Evolutionary conservation across 2,329 filamentous ascomycete species (phyloP), one percentile per base, ranked within the genome.

Genomic region (Colletotrichum limetticola): DNA sequence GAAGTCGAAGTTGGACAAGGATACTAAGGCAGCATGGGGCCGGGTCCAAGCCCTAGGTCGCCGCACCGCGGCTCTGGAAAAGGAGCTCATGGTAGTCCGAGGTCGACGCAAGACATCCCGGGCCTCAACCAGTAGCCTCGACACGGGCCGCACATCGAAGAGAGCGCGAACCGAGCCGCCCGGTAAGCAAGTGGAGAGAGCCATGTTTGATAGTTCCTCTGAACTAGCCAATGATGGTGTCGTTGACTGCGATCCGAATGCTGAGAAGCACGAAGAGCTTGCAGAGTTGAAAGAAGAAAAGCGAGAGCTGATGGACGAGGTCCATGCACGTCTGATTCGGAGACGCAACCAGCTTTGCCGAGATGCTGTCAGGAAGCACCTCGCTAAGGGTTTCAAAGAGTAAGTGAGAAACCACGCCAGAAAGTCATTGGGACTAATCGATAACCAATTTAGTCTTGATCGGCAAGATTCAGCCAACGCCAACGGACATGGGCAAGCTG

Each of bases 281-380:
- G 30, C 53, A 11, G 8, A 52, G 0, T 2, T 46, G 14, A 62
- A 37, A 22, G 3, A n/a, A 12, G 24, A 35, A 14, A 37, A 56
- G n/a, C 9, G 32, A 9, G 6, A 58, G 2, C 64, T 62, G 24
- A 22, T 42, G 6, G 35, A 58, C 3, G 12, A 8, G 8, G 64
- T 68, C 2, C 24, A 30, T 9, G 19, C 28, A 4, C 22, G 28
- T 82, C 86, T 90, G 73, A 90, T 92, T 68, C 80, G 82, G 11
- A 85, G 84, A 5, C 83, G 91, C 37, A 93, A 92, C 65, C 77
- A 86, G 0, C 90, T 89, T 73, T 88, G 89, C 11, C n/a, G 32
- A 5, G 46, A 49, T 1, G 59, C 66, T 5, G 28, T 0, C 87
- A 66, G 28, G 32, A 37, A 24, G 3, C 42, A 67, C 3, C 37